These are phyloP conservation scores for Telopea speciosissima DNA, from an alignment of 177 flowering plant genomes.

Conservation along the genomic window DNA sequence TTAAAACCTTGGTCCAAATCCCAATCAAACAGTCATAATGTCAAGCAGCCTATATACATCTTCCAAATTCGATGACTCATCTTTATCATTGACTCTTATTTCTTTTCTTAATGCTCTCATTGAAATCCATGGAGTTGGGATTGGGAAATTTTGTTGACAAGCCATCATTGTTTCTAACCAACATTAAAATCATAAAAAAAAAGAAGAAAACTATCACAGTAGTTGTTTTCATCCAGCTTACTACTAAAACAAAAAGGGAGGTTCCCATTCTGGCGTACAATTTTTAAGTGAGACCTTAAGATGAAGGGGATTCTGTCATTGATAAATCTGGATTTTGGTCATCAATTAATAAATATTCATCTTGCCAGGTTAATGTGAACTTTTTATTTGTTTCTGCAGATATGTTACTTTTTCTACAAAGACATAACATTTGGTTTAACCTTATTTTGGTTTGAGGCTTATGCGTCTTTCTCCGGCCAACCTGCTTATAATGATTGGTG, in stretches of 20 bases:
- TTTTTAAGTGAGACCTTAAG: background rate
- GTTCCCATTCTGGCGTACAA: too few species aligned
- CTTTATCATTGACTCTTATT: background rate
- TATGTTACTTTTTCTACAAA: conserved; percentile 24
- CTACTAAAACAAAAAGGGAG: too few species aligned
- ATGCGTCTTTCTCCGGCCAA: conserved; percentile 18
- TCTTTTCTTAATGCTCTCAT: background rate
- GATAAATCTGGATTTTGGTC: background rate
- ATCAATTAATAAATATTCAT: background rate
- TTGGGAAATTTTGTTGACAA: too few species aligned
- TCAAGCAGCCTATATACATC: background rate
- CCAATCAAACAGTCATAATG: background rate
- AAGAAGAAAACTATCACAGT: background rate
- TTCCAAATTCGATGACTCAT: background rate
- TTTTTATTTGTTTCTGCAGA: conserved; percentile 15
- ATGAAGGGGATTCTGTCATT: background rate
- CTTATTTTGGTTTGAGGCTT: conserved; percentile 17
- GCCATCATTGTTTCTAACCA: too few species aligned
- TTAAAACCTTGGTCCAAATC: too few species aligned
- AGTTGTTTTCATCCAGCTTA: background rate
- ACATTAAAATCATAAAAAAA: too few species aligned
- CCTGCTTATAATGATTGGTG: conserved; percentile 27
- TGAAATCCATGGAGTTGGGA: background rate
- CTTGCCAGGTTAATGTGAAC: background rate
- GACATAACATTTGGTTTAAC: conserved; percentile 21